Percentiles rank a stretch among this genome's conserved stretches.
Evolutionary conservation across 2,329 filamentous ascomycete genomes (phyloP).

Genomic region (Colletotrichum acutatum): DNA sequence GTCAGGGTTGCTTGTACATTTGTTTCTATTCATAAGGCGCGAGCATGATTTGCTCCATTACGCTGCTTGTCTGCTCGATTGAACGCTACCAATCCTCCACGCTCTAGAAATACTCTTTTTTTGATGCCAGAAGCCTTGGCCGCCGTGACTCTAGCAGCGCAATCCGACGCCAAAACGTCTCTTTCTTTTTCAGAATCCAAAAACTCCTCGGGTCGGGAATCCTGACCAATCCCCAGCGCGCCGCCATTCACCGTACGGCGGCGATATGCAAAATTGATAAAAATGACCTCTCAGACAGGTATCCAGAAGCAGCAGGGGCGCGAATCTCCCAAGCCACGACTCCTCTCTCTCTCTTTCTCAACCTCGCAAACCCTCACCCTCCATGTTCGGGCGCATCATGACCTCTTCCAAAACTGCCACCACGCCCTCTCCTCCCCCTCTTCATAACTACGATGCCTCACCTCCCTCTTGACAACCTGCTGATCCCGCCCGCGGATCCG

Average conservation of each 20-base stretch:
- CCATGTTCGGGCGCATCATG: slow-evolving; percentile 22
- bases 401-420: slow-evolving; percentile 72
- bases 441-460: slow-evolving; percentile 27
- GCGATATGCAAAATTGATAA: neutral
- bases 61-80: too few species aligned
- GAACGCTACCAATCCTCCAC: neutral
- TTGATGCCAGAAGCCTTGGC: neutral
- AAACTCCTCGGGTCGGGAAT: neutral
- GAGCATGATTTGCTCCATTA: too few species aligned
- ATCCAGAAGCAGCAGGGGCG: neutral
- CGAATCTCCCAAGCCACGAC: neutral
- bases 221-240: neutral
- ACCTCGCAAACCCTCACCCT: neutral
- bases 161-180: neutral
- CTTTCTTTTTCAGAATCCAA: neutral
- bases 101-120: neutral
- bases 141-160: too few species aligned
- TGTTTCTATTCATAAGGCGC: too few species aligned
- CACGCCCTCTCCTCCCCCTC: slow-evolving; percentile 48
- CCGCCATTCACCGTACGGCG: neutral
- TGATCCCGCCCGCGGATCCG: slow-evolving; percentile 76
- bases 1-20: too few species aligned
- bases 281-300: neutral
- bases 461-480: slow-evolving; percentile 56
- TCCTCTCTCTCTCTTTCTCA: neutral